Evolutionary conservation across 2,329 filamentous ascomycete genomes (phyloP).

Genomic region (Zasmidium cellare): DNA sequence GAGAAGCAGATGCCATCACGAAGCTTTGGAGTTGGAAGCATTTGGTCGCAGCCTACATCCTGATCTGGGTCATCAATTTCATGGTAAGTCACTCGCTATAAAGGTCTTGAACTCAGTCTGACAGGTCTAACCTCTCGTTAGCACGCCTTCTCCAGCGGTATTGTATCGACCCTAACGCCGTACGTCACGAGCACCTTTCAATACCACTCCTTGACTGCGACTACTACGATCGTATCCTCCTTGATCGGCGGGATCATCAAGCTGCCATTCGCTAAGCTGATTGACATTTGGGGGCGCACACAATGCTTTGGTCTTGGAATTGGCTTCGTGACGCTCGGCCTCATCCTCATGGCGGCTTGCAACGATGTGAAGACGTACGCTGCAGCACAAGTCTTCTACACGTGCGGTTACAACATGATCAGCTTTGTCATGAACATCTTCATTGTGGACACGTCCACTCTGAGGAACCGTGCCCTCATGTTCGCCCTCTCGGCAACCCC

Average conservation of each 20-base stretch:
- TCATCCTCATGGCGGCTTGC: conserved; percentile 32
- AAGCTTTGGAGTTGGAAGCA: too few species aligned
- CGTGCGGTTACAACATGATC: conserved; percentile 13
- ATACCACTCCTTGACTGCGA: conserved; percentile 36
- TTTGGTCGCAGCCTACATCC: too few species aligned
- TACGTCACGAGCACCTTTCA: conserved; percentile 43
- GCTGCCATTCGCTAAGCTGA: conserved; percentile 41
- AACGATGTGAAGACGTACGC: conserved; percentile 29
- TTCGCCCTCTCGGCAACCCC: conserved; percentile 32
- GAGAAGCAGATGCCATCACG: too few species aligned
- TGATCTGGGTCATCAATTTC: too few species aligned
- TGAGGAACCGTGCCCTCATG: conserved; percentile 30
- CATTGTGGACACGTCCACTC: conserved; percentile 32
- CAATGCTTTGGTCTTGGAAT: conserved; percentile 42
- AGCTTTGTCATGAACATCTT: conserved; percentile 31
- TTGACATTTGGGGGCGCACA: conserved; percentile 44
- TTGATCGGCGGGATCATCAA: conserved; percentile 39
- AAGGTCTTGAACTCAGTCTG: too few species aligned
- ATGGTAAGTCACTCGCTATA: too few species aligned
- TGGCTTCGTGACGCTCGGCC: conserved; percentile 17
- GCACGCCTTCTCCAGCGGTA: too few species aligned
- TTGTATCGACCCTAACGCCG: conserved; percentile 38
- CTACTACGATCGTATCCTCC: conserved; percentile 37
- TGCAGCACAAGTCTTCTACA: conserved; percentile 33
- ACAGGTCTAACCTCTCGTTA: too few species aligned